These are phyloP conservation scores for Cordyceps cateniannulata DNA, from an alignment of 2,329 filamentous ascomycete genomes.

Conservation along the genomic window DNA sequence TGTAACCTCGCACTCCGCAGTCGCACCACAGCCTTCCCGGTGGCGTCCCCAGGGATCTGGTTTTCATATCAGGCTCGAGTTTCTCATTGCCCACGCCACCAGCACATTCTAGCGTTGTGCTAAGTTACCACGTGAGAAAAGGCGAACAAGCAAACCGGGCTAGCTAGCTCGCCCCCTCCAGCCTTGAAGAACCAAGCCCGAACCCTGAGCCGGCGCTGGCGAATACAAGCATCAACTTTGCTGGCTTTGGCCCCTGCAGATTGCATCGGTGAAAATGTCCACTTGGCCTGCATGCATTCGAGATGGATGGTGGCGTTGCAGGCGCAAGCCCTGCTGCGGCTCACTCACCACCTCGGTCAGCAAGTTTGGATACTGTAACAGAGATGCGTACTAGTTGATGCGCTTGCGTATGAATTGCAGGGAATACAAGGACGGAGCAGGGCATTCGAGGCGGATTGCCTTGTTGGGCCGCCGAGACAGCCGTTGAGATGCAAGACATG, in stretches of 20 bases:
- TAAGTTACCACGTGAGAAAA: background rate
- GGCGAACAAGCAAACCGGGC: background rate
- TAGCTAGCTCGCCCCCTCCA: background rate
- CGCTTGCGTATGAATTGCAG: background rate
- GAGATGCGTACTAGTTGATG: background rate
- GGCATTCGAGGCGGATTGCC: slow-evolving; percentile 7
- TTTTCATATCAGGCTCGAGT: background rate
- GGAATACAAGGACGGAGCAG: background rate
- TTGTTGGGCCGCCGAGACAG: background rate
- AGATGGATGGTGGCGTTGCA: slow-evolving; percentile 9
- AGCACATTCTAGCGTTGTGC: background rate
- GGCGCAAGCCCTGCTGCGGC: background rate
- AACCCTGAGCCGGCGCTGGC: background rate
- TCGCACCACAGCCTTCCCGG: background rate
- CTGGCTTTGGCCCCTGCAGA: slow-evolving; percentile 2
- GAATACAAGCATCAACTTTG: background rate
- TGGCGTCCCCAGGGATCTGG: slow-evolving; percentile 4
- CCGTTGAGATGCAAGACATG: slow-evolving; percentile 2
- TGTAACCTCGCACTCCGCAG: background rate
- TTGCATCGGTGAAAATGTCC: slow-evolving; percentile 3
- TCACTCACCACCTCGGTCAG: background rate
- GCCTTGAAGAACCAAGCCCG: background rate
- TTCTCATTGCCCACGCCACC: background rate
- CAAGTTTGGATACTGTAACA: background rate
- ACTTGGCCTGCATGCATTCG: slow-evolving; percentile 8